Evolutionary conservation across 257 asterid genomes (phyloP).

Genomic region (Solanum commersonii): DNA sequence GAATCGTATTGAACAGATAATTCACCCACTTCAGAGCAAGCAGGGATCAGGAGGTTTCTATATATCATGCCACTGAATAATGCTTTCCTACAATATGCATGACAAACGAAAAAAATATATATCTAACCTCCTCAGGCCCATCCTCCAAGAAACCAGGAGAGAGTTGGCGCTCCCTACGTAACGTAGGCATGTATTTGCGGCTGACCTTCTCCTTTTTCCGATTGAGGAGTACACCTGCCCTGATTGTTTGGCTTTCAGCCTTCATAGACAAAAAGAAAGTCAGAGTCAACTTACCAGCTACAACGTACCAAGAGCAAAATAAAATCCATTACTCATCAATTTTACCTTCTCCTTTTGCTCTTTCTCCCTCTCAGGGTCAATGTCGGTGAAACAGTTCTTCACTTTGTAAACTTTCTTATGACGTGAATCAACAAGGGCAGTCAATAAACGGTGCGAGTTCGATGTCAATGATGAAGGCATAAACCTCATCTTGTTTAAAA

Average conservation of each 20-base stretch:
- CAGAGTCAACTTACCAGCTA: neutral
- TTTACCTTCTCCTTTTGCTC: slow-evolving; percentile 88
- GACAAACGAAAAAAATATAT: neutral
- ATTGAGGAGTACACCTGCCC: slow-evolving; percentile 80
- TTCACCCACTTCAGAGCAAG: neutral
- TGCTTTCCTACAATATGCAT: neutral
- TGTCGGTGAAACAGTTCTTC: slow-evolving; percentile 94
- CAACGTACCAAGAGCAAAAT: neutral
- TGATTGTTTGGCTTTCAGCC: slow-evolving; percentile 86
- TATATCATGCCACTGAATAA: neutral
- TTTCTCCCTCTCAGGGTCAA: slow-evolving; percentile 98
- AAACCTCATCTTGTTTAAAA: slow-evolving; percentile 80
- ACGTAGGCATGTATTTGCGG: slow-evolving; percentile 79
- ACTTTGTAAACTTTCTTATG: slow-evolving; percentile 90
- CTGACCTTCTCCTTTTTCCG: slow-evolving; percentile 92
- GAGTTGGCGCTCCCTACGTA: slow-evolving; percentile 90
- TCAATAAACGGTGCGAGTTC: slow-evolving; percentile 82
- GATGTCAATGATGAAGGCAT: slow-evolving; percentile 97
- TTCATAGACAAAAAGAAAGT: slow-evolving; percentile 14
- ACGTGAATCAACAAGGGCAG: slow-evolving; percentile 97
- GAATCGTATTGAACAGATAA: neutral
- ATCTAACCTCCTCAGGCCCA: slow-evolving; percentile 81
- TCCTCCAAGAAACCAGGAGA: slow-evolving; percentile 98
- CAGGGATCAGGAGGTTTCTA: neutral
- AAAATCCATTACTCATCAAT: neutral